Evolutionary conservation across 768 basidiomycete species (phyloP), one percentile per base, ranked within the genome.

Genomic region (Boletus sp.): DNA sequence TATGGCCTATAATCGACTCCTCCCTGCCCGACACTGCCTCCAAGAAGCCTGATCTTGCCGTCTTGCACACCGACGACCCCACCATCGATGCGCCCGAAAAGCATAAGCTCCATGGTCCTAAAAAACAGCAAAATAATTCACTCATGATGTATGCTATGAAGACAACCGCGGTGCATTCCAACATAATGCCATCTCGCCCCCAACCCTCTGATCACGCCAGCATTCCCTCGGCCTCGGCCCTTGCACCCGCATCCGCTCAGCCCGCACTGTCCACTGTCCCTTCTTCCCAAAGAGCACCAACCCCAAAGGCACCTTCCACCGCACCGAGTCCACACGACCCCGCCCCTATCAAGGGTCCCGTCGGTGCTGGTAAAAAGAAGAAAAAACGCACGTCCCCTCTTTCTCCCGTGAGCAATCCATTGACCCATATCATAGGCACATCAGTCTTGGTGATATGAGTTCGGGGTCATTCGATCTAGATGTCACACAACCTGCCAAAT

Each of bases 131-230:
- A 65, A 90, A 91, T 65, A 83, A 77, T 53, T 73, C 79, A 59
- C 77, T 90, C 21, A 77, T 93, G 58, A 72, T 83, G 63, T 85
- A 87, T 56, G 91, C 91, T 8, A 89, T 93, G 88, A 82, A 78
- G 58, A 82, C 88, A 5, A 90, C 90, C 1, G 89, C 88, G 7
- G 73, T 79, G 44, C 88, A 91, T 60, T 80, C 88, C 19, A 82
- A 75, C 58, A 75, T 76, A 56, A 72, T 81, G 0, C 77, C 83
- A 52, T 72, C 79, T 33, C 75, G 66, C 57, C 57, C 71, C 19
- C 71, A 70, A 11, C 67, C 70, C 27, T 35, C 53, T 7, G 72
- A 67, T 42, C 57, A 65, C 25, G 72, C 72, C 17, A 50, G 53
- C 47, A 46, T 56, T n/a, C 56, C 64, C 7, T 58, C 72, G 5